Evolutionary conservation across 371 early-diverging fungal species (phyloP).

Genomic region (Mortierella sp.): DNA sequence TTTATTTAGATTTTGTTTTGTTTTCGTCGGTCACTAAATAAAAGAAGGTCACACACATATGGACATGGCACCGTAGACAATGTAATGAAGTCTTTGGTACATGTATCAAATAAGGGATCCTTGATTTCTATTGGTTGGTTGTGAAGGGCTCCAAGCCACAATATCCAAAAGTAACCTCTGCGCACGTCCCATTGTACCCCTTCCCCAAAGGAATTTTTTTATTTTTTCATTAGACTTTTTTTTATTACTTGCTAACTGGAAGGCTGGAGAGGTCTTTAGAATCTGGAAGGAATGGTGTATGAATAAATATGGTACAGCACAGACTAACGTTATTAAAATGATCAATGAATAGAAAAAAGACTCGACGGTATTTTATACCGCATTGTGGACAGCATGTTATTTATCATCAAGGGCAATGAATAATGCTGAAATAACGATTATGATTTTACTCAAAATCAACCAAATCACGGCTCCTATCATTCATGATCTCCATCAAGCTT

Average conservation of each 20-base stretch:
- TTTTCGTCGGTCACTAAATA: no score
- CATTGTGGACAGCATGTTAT: background rate
- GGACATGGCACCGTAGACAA: no score
- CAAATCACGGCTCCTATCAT: conserved; percentile 50
- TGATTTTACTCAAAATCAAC: conserved; percentile 45
- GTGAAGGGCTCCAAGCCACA: background rate
- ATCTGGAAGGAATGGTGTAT: background rate
- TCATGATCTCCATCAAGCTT: conserved; percentile 55
- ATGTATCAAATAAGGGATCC: no score
- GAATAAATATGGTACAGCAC: background rate
- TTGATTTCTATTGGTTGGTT: background rate
- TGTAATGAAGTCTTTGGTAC: no score
- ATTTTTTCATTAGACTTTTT: no score
- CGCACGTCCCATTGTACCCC: background rate
- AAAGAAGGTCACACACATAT: no score
- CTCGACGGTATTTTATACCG: background rate
- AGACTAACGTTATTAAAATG: background rate
- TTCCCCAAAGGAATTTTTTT: no score
- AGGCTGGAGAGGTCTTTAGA: background rate
- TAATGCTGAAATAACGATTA: no score
- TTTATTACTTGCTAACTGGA: background rate
- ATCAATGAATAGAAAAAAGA: background rate
- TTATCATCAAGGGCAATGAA: background rate
- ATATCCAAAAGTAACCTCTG: background rate
- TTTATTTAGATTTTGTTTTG: no score